Evolutionary conservation across 2,329 filamentous ascomycete species (phyloP).

Genomic region (Penicillium frequentans): DNA sequence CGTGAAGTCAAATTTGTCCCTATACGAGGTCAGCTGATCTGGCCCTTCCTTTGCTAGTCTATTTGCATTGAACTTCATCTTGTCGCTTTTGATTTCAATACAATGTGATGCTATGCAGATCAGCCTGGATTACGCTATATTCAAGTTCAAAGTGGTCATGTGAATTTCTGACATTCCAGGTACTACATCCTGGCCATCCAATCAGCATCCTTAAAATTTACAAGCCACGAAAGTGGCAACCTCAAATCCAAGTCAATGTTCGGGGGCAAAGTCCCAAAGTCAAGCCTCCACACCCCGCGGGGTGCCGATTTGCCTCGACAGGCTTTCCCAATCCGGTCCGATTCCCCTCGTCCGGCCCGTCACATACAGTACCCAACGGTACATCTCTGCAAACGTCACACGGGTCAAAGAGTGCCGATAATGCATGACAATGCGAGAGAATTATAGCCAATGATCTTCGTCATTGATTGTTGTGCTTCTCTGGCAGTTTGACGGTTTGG

Average conservation of each 20-base stretch:
- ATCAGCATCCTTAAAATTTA: background rate
- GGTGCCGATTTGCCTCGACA: slow-evolving; percentile 10
- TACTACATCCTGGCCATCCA: background rate
- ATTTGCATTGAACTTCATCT: background rate
- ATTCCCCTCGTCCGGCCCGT: slow-evolving; percentile 13
- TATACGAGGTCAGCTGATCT: slow-evolving; percentile 9
- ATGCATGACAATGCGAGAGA: background rate
- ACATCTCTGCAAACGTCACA: background rate
- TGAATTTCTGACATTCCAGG: background rate
- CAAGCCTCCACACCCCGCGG: slow-evolving; percentile 4
- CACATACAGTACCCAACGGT: background rate
- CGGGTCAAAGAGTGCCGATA: background rate
- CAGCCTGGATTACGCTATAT: background rate
- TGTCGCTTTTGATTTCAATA: background rate
- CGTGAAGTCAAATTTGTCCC: background rate
- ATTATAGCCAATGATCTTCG: background rate
- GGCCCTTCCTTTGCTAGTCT: background rate
- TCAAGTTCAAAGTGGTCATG: background rate
- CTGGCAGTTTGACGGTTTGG: background rate
- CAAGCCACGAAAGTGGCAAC: background rate
- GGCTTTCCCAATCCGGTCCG: slow-evolving; percentile 4
- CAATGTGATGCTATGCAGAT: background rate
- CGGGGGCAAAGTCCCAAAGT: background rate
- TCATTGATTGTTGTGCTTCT: background rate
- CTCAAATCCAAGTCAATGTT: background rate